phyloP scores from a whole-genome alignment of 1,284 basidiomycete species.

The Ganoderma meredithae region DNA sequence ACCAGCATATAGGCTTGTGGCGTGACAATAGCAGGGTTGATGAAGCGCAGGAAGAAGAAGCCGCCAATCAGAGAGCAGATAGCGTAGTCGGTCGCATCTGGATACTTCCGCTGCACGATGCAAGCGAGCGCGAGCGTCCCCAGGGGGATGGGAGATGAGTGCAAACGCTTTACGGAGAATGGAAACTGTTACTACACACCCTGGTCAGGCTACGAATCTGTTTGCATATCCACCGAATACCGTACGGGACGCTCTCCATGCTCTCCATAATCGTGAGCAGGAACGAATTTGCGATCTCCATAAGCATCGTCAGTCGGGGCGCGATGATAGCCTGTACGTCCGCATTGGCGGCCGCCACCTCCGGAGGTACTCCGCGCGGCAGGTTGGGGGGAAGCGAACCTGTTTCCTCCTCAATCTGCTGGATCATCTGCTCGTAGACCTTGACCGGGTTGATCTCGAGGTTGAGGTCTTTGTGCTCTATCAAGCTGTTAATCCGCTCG shows the following conservation, averaged over 20 bases:
- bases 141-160: slow-evolving; percentile 12
- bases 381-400: slow-evolving; percentile 90
- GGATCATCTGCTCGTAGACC: slow-evolving; percentile 99
- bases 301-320: slow-evolving; percentile 95
- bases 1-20: slow-evolving; percentile 99
- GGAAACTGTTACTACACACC: slow-evolving; percentile 50
- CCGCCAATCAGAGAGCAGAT: slow-evolving; percentile 99
- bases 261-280: slow-evolving; percentile 98
- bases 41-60: slow-evolving; percentile 99
- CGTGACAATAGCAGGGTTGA: slow-evolving; percentile 99
- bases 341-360: slow-evolving; percentile 90
- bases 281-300: slow-evolving; percentile 99
- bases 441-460: slow-evolving; percentile 99
- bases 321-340: slow-evolving; percentile 99
- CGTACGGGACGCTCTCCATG: slow-evolving; percentile 97
- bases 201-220: slow-evolving; percentile 96
- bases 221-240: slow-evolving; percentile 99
- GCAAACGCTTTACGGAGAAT: slow-evolving; percentile 8
- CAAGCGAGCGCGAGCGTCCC: neutral
- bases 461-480: slow-evolving; percentile 98
- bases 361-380: slow-evolving; percentile 91
- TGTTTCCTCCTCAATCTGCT: slow-evolving; percentile 97
- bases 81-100: slow-evolving; percentile 88
- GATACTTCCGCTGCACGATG: slow-evolving; percentile 83
- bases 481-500: slow-evolving; percentile 96